Evolutionary conservation across 192 early-diverging fungal species (phyloP), one percentile per base, ranked within the genome.

Genomic region (Coemansia sp.): DNA sequence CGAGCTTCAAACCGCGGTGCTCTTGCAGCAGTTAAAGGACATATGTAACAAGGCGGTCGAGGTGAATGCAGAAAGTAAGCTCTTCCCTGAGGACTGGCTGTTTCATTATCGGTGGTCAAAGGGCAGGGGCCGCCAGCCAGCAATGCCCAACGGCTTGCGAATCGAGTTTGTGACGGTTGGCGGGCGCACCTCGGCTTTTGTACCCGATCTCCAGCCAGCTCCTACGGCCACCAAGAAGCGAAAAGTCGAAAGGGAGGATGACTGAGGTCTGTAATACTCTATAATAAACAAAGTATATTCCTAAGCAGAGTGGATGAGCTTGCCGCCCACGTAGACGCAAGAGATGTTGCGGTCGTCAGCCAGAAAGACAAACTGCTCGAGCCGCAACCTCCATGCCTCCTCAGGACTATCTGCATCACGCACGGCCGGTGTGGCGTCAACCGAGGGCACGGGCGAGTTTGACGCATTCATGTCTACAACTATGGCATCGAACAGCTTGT

Each of bases 401-500:
- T 18, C n/a, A 0, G 65, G 20, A 10, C 55, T 50, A 1, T 38
- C 26, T 18, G 35, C 51, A 24, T 35, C 24, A 8, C 46, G 59
- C 16, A 82, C 71, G 0, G 79, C 74, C 3, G 66, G 65, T 1
- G 75, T 77, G 59, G 53, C 18, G 16, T 21, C 18, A 46, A 62
- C 39, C 5, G 66, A 14, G 6, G 79, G 65, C 13, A 74, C 70
- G 9, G 83, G 63, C 42, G 80, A 77, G 66, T 86, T 86, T 35
- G 86, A 84, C 28, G 82, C 86, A 61, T 88, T 87, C 42, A 95
- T 63, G 51, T 92, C 88, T 1, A 95, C 77, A 37, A 95, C 79
- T 28, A 98, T 80, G 14, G 96, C 96, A 77, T 98, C 96, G 85
- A 98, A 95, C 21, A 92, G 85, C 74, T 98, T 98, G 28, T 92